A percentile compares a stretch with the other conserved stretches of the same genome.
phyloP scores from a whole-genome alignment of 495 filamentous ascomycete species.

The Arthonia radiata region DNA sequence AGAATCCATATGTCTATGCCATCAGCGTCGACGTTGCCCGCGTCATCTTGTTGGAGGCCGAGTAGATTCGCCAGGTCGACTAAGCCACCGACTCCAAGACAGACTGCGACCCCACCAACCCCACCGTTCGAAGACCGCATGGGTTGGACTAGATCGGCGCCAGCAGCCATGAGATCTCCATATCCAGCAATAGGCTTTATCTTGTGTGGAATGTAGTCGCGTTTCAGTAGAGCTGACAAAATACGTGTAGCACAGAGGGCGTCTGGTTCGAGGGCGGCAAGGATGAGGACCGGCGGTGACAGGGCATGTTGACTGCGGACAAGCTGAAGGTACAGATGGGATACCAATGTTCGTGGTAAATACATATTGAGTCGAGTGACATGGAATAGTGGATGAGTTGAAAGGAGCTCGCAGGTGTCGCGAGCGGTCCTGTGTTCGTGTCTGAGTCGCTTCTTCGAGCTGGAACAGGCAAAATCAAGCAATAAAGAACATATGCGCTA shows the following conservation, averaged over 20 bases:
- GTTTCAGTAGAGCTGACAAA: conserved; percentile 67
- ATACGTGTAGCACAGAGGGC: conserved; percentile 90
- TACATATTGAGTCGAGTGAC: no score
- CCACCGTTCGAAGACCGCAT: conserved; percentile 66
- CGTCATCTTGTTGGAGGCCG: conserved; percentile 28
- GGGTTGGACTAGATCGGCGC: conserved; percentile 47
- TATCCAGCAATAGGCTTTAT: conserved; percentile 87
- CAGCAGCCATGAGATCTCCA: conserved; percentile 58
- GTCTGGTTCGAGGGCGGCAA: conserved; percentile 85
- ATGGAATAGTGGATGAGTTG: no score
- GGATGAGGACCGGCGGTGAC: conserved; percentile 72
- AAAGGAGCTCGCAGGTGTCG: no score
- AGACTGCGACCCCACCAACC: conserved; percentile 65
- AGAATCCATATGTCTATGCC: conserved; percentile 83
- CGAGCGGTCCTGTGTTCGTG: no score
- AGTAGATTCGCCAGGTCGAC: conserved; percentile 60
- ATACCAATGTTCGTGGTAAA: conserved; percentile 71
- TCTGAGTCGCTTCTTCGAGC: no score
- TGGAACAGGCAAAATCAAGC: no score
- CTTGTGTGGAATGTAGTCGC: conserved; percentile 96
- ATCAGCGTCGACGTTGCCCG: conserved; percentile 30
- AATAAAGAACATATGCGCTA: no score
- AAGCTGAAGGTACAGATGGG: conserved; percentile 73
- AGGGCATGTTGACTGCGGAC: conserved; percentile 56
- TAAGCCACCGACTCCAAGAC: conserved; percentile 74